Evolutionary conservation across 306 rosid genomes (phyloP).

Genomic region (Albizia julibrissin): DNA sequence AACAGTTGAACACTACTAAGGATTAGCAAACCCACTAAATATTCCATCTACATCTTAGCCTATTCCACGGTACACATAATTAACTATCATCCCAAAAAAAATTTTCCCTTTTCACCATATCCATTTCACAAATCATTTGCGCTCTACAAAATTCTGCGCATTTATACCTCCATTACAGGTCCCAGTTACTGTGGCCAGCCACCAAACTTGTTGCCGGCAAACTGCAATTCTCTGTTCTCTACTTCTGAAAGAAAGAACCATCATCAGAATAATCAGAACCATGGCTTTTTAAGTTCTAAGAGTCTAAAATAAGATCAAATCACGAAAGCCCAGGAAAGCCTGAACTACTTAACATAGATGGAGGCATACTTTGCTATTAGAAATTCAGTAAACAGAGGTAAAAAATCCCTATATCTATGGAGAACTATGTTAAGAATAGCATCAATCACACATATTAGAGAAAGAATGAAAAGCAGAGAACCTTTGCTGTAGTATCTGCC

Average conservation of each 20-base stretch:
- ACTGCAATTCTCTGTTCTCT: slow-evolving; percentile 26
- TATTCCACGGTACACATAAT: slow-evolving; percentile 35
- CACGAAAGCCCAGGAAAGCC: neutral
- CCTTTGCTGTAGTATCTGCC: slow-evolving; percentile 76
- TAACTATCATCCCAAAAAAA: slow-evolving; percentile 15
- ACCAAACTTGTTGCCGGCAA: neutral
- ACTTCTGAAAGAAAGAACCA: slow-evolving; percentile 59
- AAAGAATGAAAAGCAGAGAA: slow-evolving; percentile 7
- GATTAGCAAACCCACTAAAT: slow-evolving; percentile 38
- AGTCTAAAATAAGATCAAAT: neutral
- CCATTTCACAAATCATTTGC: slow-evolving; percentile 32
- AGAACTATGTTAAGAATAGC: neutral
- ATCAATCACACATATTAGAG: neutral
- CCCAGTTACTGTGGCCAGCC: slow-evolving; percentile 32
- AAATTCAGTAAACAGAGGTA: slow-evolving; percentile 2
- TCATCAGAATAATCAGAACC: slow-evolving; percentile 4
- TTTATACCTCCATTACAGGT: slow-evolving; percentile 54
- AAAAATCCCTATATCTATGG: slow-evolving; percentile 40
- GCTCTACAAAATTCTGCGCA: slow-evolving; percentile 55
- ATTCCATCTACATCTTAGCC: slow-evolving; percentile 37
- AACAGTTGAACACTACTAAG: slow-evolving; percentile 47
- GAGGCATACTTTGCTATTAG: neutral
- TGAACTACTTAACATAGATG: neutral
- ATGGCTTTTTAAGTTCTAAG: neutral
- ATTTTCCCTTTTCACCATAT: neutral